Evolutionary conservation across 805 yeast genomes (phyloP), one percentile per base, ranked within the genome.

Genomic region (Wickerhamiella allomyrinae): DNA sequence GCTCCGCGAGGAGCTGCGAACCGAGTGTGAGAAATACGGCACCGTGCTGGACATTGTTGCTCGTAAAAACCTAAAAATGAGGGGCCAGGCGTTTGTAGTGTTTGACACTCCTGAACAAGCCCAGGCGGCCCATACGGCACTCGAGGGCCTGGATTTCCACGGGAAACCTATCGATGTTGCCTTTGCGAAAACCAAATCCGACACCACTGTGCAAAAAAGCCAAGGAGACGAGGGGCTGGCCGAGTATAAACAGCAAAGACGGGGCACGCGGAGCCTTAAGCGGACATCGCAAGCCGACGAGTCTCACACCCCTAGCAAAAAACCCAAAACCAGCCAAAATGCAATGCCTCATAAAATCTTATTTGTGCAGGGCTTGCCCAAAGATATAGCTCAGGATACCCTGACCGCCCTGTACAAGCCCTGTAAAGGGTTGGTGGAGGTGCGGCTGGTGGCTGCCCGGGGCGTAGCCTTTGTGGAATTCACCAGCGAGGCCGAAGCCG

Each of bases 61-160:
- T 1, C 76, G 74, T 44, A 70, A 70, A 45, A 77, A 74, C 49
- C 52, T 82, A n/a, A 69, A 66, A 47, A 67, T 79, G 70, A 69
- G 78, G 43, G 95, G 95, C 2, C 94, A 84, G 57, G 94, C 94
- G 1, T 84, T 82, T 57, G 67, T 84, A 5, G 73, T 82, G 0
- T 73, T 76, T 41, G 66, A 61, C 3, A 53, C 57, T 15, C 51
- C 52, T 1, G 62, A 63, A 3, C 58, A 62, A 5, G 76, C 86
- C 1, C 43, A 55, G 3, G 51, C 54, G 33, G 80, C 79, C 0
- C 53, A 70, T 3, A 60, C 40, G 3, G 37, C 22, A 2, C 29
- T 71, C 29, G 62, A 73, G 37, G 66, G 68, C 11, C 46, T 51
- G 23, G 59, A 59, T 17, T 42, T 79, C 10, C 67, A 68, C 48